Base-by-base conservation (phyloP, 768 basidiomycete genomes). In the Auricularia cornea region DNA sequence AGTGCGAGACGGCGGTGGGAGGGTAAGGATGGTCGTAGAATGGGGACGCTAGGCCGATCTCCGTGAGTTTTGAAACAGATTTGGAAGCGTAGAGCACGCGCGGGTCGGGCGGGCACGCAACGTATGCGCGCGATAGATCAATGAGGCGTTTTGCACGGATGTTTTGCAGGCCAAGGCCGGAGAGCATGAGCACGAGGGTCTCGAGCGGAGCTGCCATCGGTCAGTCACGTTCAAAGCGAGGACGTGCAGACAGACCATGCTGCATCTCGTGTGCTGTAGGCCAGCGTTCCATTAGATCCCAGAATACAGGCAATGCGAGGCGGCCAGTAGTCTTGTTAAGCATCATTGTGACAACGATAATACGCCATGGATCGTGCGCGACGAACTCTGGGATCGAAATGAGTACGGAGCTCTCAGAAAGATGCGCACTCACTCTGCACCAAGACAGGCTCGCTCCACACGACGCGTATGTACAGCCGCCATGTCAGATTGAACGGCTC, bases 311-410 rank as follows among this genome's bases (percentile, higher is more conserved):
- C 33, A 88, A 79, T 10, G 88, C 86, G 16, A 78, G 72, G 67
- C 79, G 81, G 16, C 85, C 88, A 0, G 82, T 73, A 0, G 90
- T 89, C 69, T 86, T 85, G 69, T 92, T 91, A 23, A 91, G 80
- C 4, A 91, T 75, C 38, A 81, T 84, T 5, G 83, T 83, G 1
- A 84, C 86, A 23, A 90, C 77, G 6, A 91, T 76, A 38, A 91
- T 71, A 70, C 84, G 88, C 87, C 88, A 90, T 5, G 86, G 85
- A 66, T 85, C 79, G 23, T 79, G 71, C 0, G 80, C 76, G 28
- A 88, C 74, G 54, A 68, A 70, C 68, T 86, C 84, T 87, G 62
- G 28, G 23, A 35, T 29, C 52, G 38, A 32, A 29, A 32, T 48
- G 11, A 48, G 44, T 48, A 8, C 38, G 38, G 18, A 40, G 8